Evolutionary conservation across 345 rosid species (phyloP).

Genomic region (Populus nigra): DNA sequence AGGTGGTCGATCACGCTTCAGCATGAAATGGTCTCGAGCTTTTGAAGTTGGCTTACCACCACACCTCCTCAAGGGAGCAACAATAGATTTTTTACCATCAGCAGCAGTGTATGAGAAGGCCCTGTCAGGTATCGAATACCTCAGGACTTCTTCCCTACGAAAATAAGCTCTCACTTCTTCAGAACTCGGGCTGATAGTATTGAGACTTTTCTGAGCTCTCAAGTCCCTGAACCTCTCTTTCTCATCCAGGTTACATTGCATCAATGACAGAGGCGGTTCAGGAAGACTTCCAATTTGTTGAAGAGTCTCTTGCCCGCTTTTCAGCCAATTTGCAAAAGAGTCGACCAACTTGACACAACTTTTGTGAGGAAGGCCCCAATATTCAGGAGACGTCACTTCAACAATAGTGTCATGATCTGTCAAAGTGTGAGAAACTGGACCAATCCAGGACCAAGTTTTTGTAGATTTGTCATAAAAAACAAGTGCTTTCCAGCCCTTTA

Average conservation of each 20-base stretch:
- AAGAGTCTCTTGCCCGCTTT: conserved; percentile 91
- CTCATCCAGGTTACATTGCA: conserved; percentile 85
- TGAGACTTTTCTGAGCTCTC: conserved; percentile 98
- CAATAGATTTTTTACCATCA: conserved; percentile 93
- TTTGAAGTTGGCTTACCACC: conserved; percentile 99
- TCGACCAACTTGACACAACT: conserved; percentile 96
- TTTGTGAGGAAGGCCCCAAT: conserved; percentile 91
- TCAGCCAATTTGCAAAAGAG: conserved; percentile 96
- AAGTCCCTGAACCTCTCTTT: conserved; percentile 96
- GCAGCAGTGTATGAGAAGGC: conserved; percentile 96
- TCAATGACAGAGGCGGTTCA: conserved; percentile 75
- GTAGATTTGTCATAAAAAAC: conserved; percentile 70
- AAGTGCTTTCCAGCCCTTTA: conserved; percentile 95
- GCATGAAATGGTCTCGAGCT: conserved; percentile 98
- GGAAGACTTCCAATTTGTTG: conserved; percentile 96
- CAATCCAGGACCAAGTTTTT: conserved; percentile 93
- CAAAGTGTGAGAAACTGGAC: conserved; percentile 54
- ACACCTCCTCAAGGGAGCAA: conserved; percentile 97
- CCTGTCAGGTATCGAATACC: conserved; percentile 98
- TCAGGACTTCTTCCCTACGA: conserved; percentile 81
- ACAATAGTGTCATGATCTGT: conserved; percentile 64
- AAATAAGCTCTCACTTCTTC: conserved; percentile 91
- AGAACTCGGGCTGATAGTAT: conserved; percentile 70
- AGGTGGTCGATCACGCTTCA: conserved; percentile 98
- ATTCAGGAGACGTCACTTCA: conserved; percentile 94